phyloP scores from a whole-genome alignment of 495 filamentous ascomycete species.

The Daldinia childiae region DNA sequence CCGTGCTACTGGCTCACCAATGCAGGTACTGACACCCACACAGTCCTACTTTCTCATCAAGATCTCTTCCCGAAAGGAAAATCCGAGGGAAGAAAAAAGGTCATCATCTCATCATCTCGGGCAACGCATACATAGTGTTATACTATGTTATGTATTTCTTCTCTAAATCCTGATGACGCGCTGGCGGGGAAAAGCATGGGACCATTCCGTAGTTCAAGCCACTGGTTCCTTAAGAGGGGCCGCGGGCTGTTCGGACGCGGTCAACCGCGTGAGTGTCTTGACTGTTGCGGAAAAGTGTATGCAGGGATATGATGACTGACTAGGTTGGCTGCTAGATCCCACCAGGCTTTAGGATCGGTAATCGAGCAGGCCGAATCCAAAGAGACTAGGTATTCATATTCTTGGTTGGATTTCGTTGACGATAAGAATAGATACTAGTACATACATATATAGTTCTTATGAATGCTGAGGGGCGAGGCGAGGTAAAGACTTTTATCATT shows the following conservation, averaged over 20 bases:
- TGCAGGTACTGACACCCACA: slow-evolving; percentile 38
- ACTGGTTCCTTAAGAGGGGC: slow-evolving; percentile 22
- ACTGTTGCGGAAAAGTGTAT: slow-evolving; percentile 30
- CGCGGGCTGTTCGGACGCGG: slow-evolving; percentile 29
- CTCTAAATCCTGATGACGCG: slow-evolving; percentile 20
- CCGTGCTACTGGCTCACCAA: slow-evolving; percentile 35
- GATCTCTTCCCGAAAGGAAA: slow-evolving; percentile 5
- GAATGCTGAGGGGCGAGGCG: neutral
- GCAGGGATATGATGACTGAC: slow-evolving; percentile 31
- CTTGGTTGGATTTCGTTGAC: slow-evolving; percentile 9
- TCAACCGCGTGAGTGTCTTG: slow-evolving; percentile 38
- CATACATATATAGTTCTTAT: neutral
- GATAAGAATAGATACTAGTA: neutral
- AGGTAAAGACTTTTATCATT: neutral
- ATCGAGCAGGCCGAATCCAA: slow-evolving; percentile 11
- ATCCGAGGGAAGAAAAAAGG: slow-evolving; percentile 10
- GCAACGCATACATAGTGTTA: neutral
- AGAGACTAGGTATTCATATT: slow-evolving; percentile 1
- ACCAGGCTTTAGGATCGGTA: slow-evolving; percentile 8
- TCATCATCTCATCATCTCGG: slow-evolving; percentile 4
- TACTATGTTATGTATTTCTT: neutral
- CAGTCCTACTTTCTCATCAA: slow-evolving; percentile 11
- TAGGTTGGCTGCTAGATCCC: slow-evolving; percentile 17
- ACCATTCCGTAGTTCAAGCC: slow-evolving; percentile 29
- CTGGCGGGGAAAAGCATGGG: slow-evolving; percentile 31